Conservation (phyloP, 106 monocot genomes). For the Acanthochlamys bracteata region DNA sequence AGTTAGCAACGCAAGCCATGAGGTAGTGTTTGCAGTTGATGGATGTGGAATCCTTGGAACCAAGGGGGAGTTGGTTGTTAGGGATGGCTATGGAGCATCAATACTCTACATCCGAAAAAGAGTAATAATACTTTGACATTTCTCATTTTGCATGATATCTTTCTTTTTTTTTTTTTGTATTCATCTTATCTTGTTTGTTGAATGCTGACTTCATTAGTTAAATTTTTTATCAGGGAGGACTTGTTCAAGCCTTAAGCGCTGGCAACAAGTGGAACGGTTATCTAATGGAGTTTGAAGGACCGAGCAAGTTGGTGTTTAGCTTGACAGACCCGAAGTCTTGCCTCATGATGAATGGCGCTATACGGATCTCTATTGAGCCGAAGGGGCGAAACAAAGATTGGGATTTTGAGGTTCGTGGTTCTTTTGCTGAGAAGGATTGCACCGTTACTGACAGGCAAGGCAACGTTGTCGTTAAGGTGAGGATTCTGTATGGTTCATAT, state of each 20-base stretch:
- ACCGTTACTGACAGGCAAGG: constrained; percentile 41
- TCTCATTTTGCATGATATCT: not conserved
- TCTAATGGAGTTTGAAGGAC: constrained; percentile 37
- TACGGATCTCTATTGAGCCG: constrained; percentile 31
- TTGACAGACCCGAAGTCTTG: constrained; percentile 23
- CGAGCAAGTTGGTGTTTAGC: constrained; percentile 38
- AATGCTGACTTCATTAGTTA: not conserved
- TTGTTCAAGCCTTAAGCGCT: constrained; percentile 61
- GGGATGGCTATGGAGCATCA: constrained; percentile 47
- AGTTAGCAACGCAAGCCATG: constrained; percentile 33
- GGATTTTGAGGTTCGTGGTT: constrained; percentile 63
- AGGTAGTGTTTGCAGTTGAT: constrained; percentile 47
- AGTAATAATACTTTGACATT: constrained; percentile 16
- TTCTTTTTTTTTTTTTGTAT: not conserved
- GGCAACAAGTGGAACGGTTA: constrained; percentile 53
- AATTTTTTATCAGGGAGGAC: constrained; percentile 33
- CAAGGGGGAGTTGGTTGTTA: constrained; percentile 46
- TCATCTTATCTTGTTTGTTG: not conserved
- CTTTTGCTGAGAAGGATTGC: constrained; percentile 48
- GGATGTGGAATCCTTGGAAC: constrained; percentile 64
- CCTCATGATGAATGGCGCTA: constrained; percentile 11
- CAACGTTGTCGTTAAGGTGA: constrained; percentile 48
- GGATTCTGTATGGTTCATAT: too few species aligned
- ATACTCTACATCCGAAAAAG: constrained; percentile 57
- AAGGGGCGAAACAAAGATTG: constrained; percentile 29